Evolutionary conservation across 257 asterid species (phyloP).

Genomic region (Plantago elongata): DNA sequence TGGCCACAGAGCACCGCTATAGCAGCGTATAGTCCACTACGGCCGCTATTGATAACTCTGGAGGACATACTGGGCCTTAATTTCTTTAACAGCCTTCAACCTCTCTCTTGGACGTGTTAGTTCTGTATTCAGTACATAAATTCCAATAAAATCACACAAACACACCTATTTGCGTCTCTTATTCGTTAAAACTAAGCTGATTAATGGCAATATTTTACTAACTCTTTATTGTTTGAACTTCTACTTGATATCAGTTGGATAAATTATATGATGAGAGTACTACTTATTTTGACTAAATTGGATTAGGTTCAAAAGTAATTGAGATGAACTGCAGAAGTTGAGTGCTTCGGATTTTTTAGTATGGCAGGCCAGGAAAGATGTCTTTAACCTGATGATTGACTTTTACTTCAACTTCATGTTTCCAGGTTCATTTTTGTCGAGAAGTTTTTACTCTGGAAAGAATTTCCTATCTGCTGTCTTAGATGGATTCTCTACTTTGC

Average conservation of each 20-base stretch:
- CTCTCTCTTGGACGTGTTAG: not conserved
- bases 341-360: slow-evolving; percentile 6
- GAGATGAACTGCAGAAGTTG: slow-evolving; percentile 10
- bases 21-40: too few species aligned
- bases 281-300: not conserved
- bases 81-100: not conserved
- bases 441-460: slow-evolving; percentile 88
- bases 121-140: too few species aligned
- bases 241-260: not conserved
- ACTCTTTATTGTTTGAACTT: slow-evolving; percentile 8
- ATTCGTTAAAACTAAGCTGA: too few species aligned
- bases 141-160: too few species aligned
- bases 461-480: slow-evolving; percentile 77
- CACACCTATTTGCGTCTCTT: too few species aligned
- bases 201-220: not conserved
- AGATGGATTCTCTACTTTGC: slow-evolving; percentile 95
- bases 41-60: too few species aligned
- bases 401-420: slow-evolving; percentile 17
- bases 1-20: too few species aligned
- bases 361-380: not conserved
- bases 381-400: not conserved
- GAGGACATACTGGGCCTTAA: too few species aligned
- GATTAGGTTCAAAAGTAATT: slow-evolving; percentile 4
- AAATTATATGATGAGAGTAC: too few species aligned
- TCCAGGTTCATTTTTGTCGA: slow-evolving; percentile 79